Evolutionary conservation across 768 basidiomycete genomes (phyloP), one percentile per base, ranked within the genome.

Genomic region (Grammothele lineata): DNA sequence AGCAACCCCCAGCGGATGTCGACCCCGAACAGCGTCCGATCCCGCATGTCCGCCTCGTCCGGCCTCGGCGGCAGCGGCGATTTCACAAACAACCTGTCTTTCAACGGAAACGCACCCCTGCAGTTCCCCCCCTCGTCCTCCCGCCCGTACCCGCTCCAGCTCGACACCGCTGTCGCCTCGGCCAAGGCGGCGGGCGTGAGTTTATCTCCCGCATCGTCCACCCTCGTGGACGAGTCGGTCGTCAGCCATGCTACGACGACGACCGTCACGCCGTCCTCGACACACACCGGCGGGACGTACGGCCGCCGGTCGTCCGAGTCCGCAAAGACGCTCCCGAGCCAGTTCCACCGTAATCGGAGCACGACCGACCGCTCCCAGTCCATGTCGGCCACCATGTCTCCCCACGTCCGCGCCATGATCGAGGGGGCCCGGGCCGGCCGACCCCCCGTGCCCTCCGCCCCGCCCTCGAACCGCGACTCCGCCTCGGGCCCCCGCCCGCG

Each of bases 281-380:
- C n/a, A n/a, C n/a, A n/a, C n/a, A n/a, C n/a, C n/a, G n/a, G n/a
- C n/a, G n/a, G n/a, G n/a, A n/a, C n/a, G n/a, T n/a, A n/a, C n/a
- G 40, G 58, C 3, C 61, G 88, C 37, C 76, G 81, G 48, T 90
- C 87, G 4, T 80, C 82, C 5, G 89, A 92, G 52, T 87, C 87
- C 8, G 56, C 75, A 19, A 77, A 78, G 48, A 82, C 81, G 2
- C 69, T 81, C 37, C 81, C 84, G 21, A 74, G 71, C 26, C 62
- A 72, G 19, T 70, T 76, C 51, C 78, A 80, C 46, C 77, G 82
- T 38, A 82, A 87, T 55, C 80, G 82, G 45, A 60, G 68, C 3
- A 56, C 67, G 4, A 83, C 85, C 55, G 87, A 90, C 67, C 80
- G 89, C 23, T 71, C 87, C 38, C 75, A 89, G 69, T 89, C 87